Base-by-base conservation (phyloP, 129 eudicot genomes). In the Flaveria trinervia region DNA sequence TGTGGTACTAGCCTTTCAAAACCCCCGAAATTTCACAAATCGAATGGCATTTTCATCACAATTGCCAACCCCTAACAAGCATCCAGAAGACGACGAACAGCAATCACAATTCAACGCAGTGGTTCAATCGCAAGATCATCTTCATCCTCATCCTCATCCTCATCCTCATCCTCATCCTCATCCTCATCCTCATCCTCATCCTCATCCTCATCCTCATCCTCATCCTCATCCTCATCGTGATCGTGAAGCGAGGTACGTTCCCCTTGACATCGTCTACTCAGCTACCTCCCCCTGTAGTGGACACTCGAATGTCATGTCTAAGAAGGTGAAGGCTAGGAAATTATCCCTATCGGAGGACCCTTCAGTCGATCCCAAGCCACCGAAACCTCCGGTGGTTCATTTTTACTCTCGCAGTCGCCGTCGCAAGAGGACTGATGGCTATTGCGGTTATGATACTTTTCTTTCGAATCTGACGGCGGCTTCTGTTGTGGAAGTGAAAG, bases 241-340 rank as follows among this genome's bases (percentile, higher is more conserved):
- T 51, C 81, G 77, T 17, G 78, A 83, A 14, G 83, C 77, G 14
- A 81, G 82, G 83, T 88, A 84, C 83, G 77, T 90, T 2, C 88
- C 96, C 7, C 87, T 93, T 6, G 83, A 83, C 75, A 85, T 86
- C 22, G 90, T 93, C 6, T 93, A 93, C 90, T 90, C 96, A 65
- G 89, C 91, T 9, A 85, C 98, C 1, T 82, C 91, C 0, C 92
- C 96, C 2, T 84, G 92, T 70, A 66, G 65, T 56, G 96, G 93
- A 18, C 82, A 86, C 66, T 79, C 88, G 60, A 79, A 82, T 73
- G 85, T 83, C 71, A 78, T 82, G 74, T 85, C 90, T 18, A 90
- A 86, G 71, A 93, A 88, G 84, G 89, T 90, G 25, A 86, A 87
- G 61, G 93, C 92, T 23, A 85, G 86, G 12, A 85, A 87, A 65